A percentile compares a stretch with the other conserved stretches of the same genome.
phyloP scores from a whole-genome alignment of 176 grass and related monocot genomes.

The Dactylis glomerata region DNA sequence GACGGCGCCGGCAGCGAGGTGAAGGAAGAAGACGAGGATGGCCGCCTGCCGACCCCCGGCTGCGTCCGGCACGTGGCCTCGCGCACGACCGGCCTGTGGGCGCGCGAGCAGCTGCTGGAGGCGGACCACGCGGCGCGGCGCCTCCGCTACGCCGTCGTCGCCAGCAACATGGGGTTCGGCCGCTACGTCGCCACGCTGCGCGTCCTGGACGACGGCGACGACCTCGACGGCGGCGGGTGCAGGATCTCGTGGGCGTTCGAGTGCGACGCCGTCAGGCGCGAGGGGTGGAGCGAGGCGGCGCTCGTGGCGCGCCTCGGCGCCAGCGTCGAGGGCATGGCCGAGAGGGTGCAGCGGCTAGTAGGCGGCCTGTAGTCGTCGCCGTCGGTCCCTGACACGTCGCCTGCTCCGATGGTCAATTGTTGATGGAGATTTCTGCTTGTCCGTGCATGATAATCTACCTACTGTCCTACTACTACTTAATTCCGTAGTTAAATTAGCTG shows the following conservation, averaged over 20 bases:
- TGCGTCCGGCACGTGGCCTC: conserved; percentile 37
- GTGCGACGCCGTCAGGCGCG: conserved; percentile 32
- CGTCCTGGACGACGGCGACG: conserved; percentile 1
- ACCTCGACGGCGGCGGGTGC: conserved; percentile 24
- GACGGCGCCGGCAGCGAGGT: background rate
- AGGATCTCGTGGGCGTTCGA: conserved; percentile 56
- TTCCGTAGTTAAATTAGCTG: background rate
- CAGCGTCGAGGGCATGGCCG: conserved; percentile 40
- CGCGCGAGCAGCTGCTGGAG: conserved; percentile 48
- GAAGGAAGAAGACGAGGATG: background rate
- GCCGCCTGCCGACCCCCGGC: conserved; percentile 1
- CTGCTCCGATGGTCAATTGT: background rate
- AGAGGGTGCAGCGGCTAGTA: conserved; percentile 34
- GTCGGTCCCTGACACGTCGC: background rate
- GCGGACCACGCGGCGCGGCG: conserved; percentile 25
- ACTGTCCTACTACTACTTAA: background rate
- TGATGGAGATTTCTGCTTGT: background rate
- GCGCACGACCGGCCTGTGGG: conserved; percentile 30
- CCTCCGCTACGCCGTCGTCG: conserved; percentile 46
- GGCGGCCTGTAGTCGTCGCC: background rate
- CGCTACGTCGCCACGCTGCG: conserved; percentile 44
- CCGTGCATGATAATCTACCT: background rate
- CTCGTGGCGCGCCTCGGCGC: conserved; percentile 34
- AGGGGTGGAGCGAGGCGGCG: conserved; percentile 41
- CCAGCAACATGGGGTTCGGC: conserved; percentile 53